Conservation (phyloP, 2,329 filamentous ascomycete genomes). For the Alternaria consortialis region DNA sequence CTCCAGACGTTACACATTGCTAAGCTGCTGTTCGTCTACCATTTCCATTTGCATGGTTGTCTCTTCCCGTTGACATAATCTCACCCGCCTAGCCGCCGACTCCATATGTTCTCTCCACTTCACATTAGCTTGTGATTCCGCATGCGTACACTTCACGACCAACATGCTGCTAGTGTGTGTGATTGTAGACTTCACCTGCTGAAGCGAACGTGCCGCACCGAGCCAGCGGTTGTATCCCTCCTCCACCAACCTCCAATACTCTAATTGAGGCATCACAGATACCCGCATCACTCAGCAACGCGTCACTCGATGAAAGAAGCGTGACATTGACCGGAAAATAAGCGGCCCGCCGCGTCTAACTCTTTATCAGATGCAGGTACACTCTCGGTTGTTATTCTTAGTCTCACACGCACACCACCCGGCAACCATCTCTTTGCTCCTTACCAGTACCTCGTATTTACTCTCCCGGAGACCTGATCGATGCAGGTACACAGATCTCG, state of each 20-base stretch:
- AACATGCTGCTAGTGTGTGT: slow-evolving; percentile 16
- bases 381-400: slow-evolving; percentile 27
- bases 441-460: background rate
- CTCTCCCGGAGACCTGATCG: slow-evolving; percentile 1
- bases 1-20: slow-evolving; percentile 26
- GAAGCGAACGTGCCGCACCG: slow-evolving; percentile 19
- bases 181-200: slow-evolving; percentile 12
- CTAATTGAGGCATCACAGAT: slow-evolving; percentile 31
- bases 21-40: slow-evolving; percentile 23
- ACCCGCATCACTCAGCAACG: slow-evolving; percentile 3
- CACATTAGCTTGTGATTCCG: slow-evolving; percentile 18
- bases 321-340: slow-evolving; percentile 7
- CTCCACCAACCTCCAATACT: slow-evolving; percentile 30
- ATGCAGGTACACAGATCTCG: slow-evolving; percentile 15
- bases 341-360: slow-evolving; percentile 19
- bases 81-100: slow-evolving; percentile 45
- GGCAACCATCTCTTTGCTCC: background rate
- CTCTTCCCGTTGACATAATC: slow-evolving; percentile 28
- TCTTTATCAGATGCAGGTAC: slow-evolving; percentile 31
- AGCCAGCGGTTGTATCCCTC: slow-evolving; percentile 14
- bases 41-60: background rate
- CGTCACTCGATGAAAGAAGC: slow-evolving; percentile 1
- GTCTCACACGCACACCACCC: slow-evolving; percentile 3
- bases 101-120: slow-evolving; percentile 20
- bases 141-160: slow-evolving; percentile 21